Evolutionary conservation across 768 basidiomycete species (phyloP).

Genomic region (Suillus lakei): DNA sequence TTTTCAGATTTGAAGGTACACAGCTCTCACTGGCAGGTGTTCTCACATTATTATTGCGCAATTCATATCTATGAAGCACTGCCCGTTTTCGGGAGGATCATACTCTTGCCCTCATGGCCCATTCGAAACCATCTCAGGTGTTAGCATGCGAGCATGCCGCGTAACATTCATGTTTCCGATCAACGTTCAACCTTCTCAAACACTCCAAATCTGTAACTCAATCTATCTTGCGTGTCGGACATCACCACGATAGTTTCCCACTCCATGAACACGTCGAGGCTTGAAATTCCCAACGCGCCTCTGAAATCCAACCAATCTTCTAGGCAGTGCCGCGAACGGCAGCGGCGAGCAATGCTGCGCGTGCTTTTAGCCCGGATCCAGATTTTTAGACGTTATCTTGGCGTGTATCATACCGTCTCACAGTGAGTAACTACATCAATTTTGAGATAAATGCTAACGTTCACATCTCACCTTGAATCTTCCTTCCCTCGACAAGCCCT

Average conservation of each 20-base stretch:
- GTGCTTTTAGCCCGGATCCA: background rate
- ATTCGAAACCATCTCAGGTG: background rate
- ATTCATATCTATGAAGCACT: background rate
- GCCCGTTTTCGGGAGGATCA: background rate
- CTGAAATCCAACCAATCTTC: background rate
- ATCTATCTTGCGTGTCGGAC: background rate
- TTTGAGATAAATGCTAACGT: constrained; percentile 1
- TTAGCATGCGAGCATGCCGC: background rate
- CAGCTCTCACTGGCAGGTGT: background rate
- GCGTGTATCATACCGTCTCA: constrained; percentile 9
- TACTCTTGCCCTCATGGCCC: background rate
- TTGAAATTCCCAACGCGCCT: background rate
- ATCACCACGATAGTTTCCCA: constrained; percentile 18
- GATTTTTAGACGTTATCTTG: constrained; percentile 8
- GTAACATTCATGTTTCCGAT: background rate
- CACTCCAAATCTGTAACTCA: constrained; percentile 4
- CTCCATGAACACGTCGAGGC: constrained; percentile 10
- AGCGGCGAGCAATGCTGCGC: background rate
- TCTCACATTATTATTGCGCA: background rate
- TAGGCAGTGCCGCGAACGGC: constrained; percentile 5
- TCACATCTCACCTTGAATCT: background rate
- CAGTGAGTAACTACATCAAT: constrained; percentile 1
- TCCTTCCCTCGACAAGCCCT: constrained; percentile 8
- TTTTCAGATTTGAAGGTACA: background rate
- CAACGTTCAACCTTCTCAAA: background rate